Evolutionary conservation across 73 alveolate genomes (phyloP).

Genomic region (Effrenium voratum): DNA sequence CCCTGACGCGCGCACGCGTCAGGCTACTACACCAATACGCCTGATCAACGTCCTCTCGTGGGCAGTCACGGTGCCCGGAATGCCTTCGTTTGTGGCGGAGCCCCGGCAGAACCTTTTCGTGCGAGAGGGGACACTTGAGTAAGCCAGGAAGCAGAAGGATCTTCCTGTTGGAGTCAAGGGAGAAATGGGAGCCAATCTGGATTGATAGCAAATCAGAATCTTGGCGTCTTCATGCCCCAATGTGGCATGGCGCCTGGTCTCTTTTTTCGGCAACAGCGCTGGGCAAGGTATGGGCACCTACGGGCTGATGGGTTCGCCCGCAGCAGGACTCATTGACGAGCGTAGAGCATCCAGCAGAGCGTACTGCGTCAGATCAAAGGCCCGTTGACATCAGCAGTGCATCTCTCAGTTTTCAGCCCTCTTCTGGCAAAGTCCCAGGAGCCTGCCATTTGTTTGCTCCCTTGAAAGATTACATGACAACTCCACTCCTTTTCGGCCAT

Average conservation of each 20-base stretch:
- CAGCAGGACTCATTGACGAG: conserved; percentile 10
- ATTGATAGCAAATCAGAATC: no score
- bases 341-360: background rate
- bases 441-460: background rate
- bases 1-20: background rate
- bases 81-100: conserved; percentile 66
- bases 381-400: background rate
- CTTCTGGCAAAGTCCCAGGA: background rate
- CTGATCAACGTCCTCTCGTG: conserved; percentile 54
- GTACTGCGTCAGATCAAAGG: background rate
- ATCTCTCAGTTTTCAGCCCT: background rate
- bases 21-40: conserved; percentile 65
- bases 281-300: conserved; percentile 63
- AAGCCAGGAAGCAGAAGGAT: no score
- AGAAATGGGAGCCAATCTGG: no score
- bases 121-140: no score
- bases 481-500: background rate
- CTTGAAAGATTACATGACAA: background rate
- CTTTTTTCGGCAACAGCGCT: no score
- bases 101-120: no score
- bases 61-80: conserved; percentile 41
- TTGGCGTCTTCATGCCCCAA: no score
- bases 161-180: no score
- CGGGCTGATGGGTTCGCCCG: conserved; percentile 84
- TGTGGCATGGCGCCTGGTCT: no score